Evolutionary conservation across 306 rosid genomes (phyloP).

Genomic region (Crotalaria pallida): DNA sequence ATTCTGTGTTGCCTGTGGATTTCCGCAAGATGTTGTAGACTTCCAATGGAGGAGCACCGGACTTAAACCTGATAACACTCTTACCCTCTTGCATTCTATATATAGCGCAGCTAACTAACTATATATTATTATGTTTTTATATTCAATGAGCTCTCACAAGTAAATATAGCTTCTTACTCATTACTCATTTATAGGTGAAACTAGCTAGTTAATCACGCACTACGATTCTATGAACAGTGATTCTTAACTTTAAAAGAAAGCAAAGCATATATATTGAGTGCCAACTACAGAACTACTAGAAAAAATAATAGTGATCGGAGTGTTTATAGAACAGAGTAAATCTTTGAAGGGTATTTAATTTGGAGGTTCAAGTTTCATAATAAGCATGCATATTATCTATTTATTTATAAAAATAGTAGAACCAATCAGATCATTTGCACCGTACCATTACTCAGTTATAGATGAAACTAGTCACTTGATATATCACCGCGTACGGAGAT

Average conservation of each 20-base stretch:
- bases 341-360: no score
- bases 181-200: background rate
- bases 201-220: background rate
- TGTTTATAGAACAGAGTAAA: no score
- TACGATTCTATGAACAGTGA: background rate
- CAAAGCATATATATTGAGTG: background rate
- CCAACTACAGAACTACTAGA: no score
- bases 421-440: no score
- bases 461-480: no score
- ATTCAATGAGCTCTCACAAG: background rate
- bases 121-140: background rate
- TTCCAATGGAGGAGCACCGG: background rate
- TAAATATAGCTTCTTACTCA: background rate
- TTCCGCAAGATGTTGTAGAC: background rate
- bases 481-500: no score
- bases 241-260: slow-evolving; percentile 1
- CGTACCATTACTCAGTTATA: no score
- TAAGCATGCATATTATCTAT: no score
- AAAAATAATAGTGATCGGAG: no score
- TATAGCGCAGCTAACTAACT: background rate
- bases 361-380: no score
- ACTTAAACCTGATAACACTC: background rate
- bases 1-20: background rate
- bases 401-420: no score
- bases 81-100: background rate